phyloP scores from a whole-genome alignment of 345 rosid species.

The Citrus unshiu region DNA sequence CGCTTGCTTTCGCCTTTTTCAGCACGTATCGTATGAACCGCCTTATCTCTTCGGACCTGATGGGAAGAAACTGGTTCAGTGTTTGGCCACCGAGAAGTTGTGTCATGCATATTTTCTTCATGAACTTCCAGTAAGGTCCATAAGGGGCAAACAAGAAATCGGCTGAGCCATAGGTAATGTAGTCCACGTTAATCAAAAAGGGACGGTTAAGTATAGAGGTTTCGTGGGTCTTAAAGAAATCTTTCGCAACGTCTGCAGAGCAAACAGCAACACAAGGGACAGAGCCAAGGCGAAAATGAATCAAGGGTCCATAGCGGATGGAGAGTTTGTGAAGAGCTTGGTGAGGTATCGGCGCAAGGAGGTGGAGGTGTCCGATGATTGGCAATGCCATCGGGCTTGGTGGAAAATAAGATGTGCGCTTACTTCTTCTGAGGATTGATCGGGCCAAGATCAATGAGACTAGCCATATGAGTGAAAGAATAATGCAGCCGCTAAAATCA shows the following conservation, averaged over 20 bases:
- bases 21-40: slow-evolving; percentile 24
- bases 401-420: slow-evolving; percentile 19
- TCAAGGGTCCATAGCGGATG: slow-evolving; percentile 47
- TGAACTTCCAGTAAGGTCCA: slow-evolving; percentile 65
- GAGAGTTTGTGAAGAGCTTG: slow-evolving; percentile 36
- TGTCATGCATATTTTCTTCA: slow-evolving; percentile 53
- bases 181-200: slow-evolving; percentile 33
- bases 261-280: slow-evolving; percentile 55
- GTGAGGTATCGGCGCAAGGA: slow-evolving; percentile 14
- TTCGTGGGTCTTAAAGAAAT: slow-evolving; percentile 62
- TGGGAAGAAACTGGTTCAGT: slow-evolving; percentile 32
- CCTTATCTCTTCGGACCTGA: slow-evolving; percentile 36
- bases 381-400: slow-evolving; percentile 46
- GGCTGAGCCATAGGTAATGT: slow-evolving; percentile 50
- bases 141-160: slow-evolving; percentile 54
- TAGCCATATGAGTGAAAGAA: too few species aligned
- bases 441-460: too few species aligned
- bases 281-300: slow-evolving; percentile 54
- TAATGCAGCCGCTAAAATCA: too few species aligned
- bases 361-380: slow-evolving; percentile 46
- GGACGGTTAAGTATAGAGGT: slow-evolving; percentile 42
- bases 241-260: slow-evolving; percentile 54
- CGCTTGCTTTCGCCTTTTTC: slow-evolving; percentile 26
- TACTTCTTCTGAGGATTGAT: too few species aligned
- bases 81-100: slow-evolving; percentile 44